Percentiles rank a stretch among this genome's conserved stretches.
phyloP scores from a whole-genome alignment of 2,329 filamentous ascomycete species.

The Fusarium sp. region DNA sequence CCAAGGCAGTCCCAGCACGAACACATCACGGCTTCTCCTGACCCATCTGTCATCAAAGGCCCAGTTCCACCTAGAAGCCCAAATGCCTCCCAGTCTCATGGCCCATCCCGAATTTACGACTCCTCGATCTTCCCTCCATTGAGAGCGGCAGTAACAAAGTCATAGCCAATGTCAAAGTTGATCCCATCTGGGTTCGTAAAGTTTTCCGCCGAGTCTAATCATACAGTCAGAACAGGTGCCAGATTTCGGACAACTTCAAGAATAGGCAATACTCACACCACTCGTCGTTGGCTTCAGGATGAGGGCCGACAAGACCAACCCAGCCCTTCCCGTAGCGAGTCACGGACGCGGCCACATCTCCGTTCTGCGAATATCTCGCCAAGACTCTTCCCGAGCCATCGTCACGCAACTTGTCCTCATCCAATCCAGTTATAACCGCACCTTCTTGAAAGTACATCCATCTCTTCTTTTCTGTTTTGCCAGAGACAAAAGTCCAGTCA shows the following conservation, averaged over 20 bases:
- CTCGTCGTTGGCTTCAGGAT: conserved; percentile 40
- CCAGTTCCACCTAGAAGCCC: not conserved
- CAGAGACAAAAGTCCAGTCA: conserved; percentile 40
- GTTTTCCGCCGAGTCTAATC: not conserved
- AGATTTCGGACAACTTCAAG: not conserved
- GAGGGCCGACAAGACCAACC: conserved; percentile 43
- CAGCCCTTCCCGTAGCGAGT: conserved; percentile 39
- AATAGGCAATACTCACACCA: conserved; percentile 39
- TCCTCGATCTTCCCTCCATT: not conserved
- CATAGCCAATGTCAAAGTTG: conserved; percentile 37
- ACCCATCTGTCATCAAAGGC: not conserved
- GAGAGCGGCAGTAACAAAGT: conserved; percentile 36
- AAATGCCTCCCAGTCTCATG: not conserved
- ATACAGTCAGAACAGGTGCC: not conserved
- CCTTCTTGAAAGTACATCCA: conserved; percentile 48
- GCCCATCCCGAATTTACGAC: not conserved
- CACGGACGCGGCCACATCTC: conserved; percentile 41
- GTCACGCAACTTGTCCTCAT: not conserved
- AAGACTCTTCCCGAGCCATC: conserved; percentile 20
- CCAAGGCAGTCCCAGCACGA: no score
- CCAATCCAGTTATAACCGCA: conserved; percentile 32
- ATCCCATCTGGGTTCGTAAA: conserved; percentile 40
- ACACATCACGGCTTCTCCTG: not conserved
- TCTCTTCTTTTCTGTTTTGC: conserved; percentile 20
- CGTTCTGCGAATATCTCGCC: conserved; percentile 38